Evolutionary conservation across 768 basidiomycete genomes (phyloP).

Genomic region (Lactarius vividus): DNA sequence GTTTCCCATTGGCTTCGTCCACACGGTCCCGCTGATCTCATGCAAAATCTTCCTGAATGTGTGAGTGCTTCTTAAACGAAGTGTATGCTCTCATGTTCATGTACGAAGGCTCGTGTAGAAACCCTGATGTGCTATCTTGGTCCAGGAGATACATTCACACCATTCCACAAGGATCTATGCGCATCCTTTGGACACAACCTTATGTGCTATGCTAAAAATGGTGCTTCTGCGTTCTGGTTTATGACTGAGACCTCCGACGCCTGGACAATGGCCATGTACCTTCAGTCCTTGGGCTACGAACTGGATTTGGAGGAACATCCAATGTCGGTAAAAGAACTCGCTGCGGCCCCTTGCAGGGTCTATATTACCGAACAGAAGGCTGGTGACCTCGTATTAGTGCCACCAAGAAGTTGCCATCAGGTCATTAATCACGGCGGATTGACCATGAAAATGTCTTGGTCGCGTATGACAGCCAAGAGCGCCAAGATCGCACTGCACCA

Average conservation of each 20-base stretch:
- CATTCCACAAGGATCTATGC: conserved; percentile 83
- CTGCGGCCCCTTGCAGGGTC: conserved; percentile 61
- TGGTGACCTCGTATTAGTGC: conserved; percentile 80
- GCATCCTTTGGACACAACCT: conserved; percentile 83
- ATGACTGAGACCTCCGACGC: conserved; percentile 69
- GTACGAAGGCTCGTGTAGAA: conserved; percentile 44
- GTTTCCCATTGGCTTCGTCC: conserved; percentile 56
- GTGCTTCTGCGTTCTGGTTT: conserved; percentile 80
- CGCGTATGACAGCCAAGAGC: conserved; percentile 71
- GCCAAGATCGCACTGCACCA: conserved; percentile 59
- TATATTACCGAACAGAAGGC: conserved; percentile 70
- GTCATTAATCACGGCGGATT: conserved; percentile 80
- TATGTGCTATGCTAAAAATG: conserved; percentile 77
- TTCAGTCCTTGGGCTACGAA: conserved; percentile 52
- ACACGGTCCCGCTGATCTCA: conserved; percentile 52
- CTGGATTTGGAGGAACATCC: conserved; percentile 74
- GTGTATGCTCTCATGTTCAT: conserved; percentile 7
- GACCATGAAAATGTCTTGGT: conserved; percentile 84
- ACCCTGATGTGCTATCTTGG: conserved; percentile 87
- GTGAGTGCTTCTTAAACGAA: conserved; percentile 39
- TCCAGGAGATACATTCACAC: conserved; percentile 78
- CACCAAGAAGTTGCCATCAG: conserved; percentile 79
- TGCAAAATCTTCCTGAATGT: conserved; percentile 51
- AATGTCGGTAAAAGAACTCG: conserved; percentile 59
- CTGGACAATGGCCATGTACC: conserved; percentile 53